Conservation (phyloP, 2,329 filamentous ascomycete genomes). For the Pseudogymnoascus sp. region DNA sequence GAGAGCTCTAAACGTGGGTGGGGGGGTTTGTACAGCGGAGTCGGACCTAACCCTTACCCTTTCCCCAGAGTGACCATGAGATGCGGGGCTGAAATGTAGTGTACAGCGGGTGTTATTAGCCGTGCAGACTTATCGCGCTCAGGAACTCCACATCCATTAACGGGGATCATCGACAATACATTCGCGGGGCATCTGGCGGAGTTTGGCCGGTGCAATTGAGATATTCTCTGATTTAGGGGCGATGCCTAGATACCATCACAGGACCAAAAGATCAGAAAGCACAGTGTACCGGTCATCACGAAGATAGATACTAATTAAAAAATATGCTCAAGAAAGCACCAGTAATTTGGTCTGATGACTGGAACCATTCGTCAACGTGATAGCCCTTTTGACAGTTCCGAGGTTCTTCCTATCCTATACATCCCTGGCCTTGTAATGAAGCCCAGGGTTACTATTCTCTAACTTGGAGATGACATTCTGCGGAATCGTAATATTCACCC, state of each 20-base stretch:
- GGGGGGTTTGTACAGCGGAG: not conserved
- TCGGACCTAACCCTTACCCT: not conserved
- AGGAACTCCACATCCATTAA: not conserved
- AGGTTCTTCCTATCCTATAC: constrained; percentile 14
- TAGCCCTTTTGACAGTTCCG: not conserved
- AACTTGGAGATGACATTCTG: constrained; percentile 10
- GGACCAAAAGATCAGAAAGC: not conserved
- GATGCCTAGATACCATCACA: not conserved
- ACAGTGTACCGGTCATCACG: not conserved
- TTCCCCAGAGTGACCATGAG: not conserved
- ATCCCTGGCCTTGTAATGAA: constrained; percentile 14
- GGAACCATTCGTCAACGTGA: constrained; percentile 11
- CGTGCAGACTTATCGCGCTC: not conserved
- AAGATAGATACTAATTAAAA: not conserved
- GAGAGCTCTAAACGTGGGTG: not conserved
- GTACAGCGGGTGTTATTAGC: not conserved
- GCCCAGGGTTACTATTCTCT: not conserved
- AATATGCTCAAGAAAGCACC: not conserved
- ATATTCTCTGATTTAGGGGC: not conserved
- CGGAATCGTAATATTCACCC: constrained; percentile 13
- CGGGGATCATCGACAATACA: not conserved
- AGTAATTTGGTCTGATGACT: constrained; percentile 13
- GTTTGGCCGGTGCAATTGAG: not conserved
- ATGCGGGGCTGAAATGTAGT: not conserved
- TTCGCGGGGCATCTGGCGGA: not conserved